phyloP scores from a whole-genome alignment of 345 rosid species.

The Angophora floribunda region DNA sequence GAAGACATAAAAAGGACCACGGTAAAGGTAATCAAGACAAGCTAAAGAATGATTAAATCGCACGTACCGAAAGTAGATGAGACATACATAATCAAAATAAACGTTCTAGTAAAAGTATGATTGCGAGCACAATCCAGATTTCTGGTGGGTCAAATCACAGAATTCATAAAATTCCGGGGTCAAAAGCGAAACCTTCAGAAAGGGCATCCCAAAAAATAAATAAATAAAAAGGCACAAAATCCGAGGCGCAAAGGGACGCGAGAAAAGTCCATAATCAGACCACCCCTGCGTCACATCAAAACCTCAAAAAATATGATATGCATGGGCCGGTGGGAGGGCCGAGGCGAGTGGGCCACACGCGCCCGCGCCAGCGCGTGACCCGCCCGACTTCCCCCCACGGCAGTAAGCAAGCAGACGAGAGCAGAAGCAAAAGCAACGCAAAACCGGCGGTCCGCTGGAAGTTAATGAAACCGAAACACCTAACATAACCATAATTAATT shows the following conservation, averaged over 20 bases:
- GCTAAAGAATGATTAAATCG: background rate
- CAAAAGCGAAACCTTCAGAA: background rate
- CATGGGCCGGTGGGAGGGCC: background rate
- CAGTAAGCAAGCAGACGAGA: background rate
- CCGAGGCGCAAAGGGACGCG: background rate
- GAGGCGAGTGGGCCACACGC: background rate
- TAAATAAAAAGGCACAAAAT: background rate
- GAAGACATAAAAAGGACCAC: background rate
- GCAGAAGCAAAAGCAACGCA: background rate
- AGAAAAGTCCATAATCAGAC: background rate
- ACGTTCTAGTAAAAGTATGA: background rate
- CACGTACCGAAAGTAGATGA: background rate
- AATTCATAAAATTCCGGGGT: background rate
- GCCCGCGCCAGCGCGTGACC: background rate
- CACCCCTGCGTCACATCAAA: background rate
- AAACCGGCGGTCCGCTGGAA: background rate
- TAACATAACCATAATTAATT: slow-evolving; percentile 1
- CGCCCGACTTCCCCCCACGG: background rate
- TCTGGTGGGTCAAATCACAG: background rate
- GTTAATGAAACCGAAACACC: background rate
- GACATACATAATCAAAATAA: too few relatives aligned
- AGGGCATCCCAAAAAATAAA: background rate
- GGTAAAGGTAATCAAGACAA: background rate
- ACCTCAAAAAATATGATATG: background rate
- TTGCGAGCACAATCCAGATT: background rate